Percentiles rank a stretch among this genome's conserved stretches.
phyloP scores from a whole-genome alignment of 1,139 yeast genomes.

The Debaryomyces fabryi region DNA sequence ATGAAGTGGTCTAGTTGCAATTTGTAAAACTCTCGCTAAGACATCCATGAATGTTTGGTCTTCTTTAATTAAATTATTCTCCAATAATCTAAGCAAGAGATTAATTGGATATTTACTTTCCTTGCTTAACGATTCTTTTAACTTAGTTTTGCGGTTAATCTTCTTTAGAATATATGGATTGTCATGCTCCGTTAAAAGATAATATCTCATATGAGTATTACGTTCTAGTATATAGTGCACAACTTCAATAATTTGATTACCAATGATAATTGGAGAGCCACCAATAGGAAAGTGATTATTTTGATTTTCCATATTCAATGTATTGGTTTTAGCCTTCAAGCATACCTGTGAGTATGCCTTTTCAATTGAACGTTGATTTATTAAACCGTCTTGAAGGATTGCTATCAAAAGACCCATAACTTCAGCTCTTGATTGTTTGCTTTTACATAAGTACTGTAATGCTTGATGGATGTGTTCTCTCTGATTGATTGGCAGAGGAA shows the following conservation, averaged over 20 bases:
- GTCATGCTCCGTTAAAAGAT: conserved; percentile 83
- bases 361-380: conserved; percentile 63
- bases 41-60: conserved; percentile 79
- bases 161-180: conserved; percentile 53
- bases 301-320: conserved; percentile 17
- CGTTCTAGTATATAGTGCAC: conserved; percentile 71
- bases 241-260: conserved; percentile 78
- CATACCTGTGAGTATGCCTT: conserved; percentile 64
- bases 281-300: conserved; percentile 54
- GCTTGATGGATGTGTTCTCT: conserved; percentile 70
- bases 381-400: conserved; percentile 73
- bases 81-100: conserved; percentile 62
- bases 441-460: conserved; percentile 68
- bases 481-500: conserved; percentile 69
- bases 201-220: conserved; percentile 70
- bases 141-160: conserved; percentile 39
- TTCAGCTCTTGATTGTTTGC: conserved; percentile 78
- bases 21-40: conserved; percentile 72
- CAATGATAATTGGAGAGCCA: conserved; percentile 69
- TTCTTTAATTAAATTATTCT: conserved; percentile 63
- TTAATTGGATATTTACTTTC: conserved; percentile 73
- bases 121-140: conserved; percentile 41
- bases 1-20: conserved; percentile 73
- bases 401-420: conserved; percentile 70
- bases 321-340: conserved; percentile 28